Evolutionary conservation across 163 green algal genomes (phyloP).

Genomic region (Smithsoniella earleae): DNA sequence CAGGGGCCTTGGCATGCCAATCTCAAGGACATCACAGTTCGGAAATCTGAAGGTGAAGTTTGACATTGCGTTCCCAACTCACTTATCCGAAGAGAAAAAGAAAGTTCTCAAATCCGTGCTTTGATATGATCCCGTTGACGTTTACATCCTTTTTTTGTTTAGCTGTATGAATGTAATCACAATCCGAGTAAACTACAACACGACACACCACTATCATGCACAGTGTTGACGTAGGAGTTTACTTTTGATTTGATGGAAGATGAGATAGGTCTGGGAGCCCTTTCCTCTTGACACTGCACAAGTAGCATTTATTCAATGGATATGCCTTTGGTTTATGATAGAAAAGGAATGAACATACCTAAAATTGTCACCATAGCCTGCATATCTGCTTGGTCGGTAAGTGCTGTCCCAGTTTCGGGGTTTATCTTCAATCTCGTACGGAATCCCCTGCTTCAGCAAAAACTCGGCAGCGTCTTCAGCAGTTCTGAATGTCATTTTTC

Average conservation of each 20-base stretch:
- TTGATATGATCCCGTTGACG: too few species aligned
- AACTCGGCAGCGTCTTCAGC: constrained; percentile 1
- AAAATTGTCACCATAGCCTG: constrained; percentile 22
- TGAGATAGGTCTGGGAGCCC: background rate
- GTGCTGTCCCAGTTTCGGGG: background rate
- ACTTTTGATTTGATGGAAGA: background rate
- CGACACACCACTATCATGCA: too few species aligned
- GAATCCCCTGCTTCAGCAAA: constrained; percentile 23
- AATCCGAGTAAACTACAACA: too few species aligned
- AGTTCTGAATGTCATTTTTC: constrained; percentile 14
- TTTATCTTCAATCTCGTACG: constrained; percentile 19
- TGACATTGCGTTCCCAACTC: constrained; percentile 58
- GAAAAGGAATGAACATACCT: too few species aligned
- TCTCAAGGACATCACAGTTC: constrained; percentile 49
- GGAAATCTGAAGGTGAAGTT: constrained; percentile 72
- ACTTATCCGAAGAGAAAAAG: constrained; percentile 47
- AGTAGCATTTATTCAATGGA: too few species aligned
- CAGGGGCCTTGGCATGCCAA: constrained; percentile 73
- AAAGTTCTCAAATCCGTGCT: constrained; percentile 37
- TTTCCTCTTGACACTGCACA: constrained; percentile 30
- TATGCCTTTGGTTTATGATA: too few species aligned
- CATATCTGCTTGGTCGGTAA: constrained; percentile 11
- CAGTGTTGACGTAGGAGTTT: too few species aligned
- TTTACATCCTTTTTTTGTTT: too few species aligned
- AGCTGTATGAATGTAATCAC: too few species aligned